Evolutionary conservation across 306 rosid genomes (phyloP).

Genomic region (Inga leiocalycina): DNA sequence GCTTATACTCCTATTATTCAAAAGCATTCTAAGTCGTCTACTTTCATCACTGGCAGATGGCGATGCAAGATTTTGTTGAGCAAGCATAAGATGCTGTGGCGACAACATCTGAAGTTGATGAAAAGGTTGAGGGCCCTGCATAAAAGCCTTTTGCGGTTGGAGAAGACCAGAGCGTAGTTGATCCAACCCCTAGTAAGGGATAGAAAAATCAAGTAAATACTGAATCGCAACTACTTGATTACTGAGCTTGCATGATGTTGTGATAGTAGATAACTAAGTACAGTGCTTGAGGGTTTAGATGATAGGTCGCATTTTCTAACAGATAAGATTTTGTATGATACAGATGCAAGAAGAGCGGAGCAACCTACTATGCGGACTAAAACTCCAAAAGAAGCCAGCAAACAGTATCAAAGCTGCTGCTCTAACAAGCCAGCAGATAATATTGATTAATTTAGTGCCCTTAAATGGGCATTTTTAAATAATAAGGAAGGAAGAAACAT

Average conservation of each 20-base stretch:
- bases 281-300: not conserved
- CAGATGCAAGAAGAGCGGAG: slow-evolving; percentile 15
- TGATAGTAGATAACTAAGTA: not conserved
- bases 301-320: slow-evolving; percentile 10
- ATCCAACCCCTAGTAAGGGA: slow-evolving; percentile 73
- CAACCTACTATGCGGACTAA: not conserved
- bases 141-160: slow-evolving; percentile 88
- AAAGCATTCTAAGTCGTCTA: slow-evolving; percentile 84
- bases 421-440: too few species aligned
- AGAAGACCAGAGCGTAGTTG: slow-evolving; percentile 92
- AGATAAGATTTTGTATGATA: slow-evolving; percentile 26
- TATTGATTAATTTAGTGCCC: too few species aligned
- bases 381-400: not conserved
- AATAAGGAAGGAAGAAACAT: not conserved
- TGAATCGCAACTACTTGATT: slow-evolving; percentile 13
- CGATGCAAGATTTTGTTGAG: slow-evolving; percentile 88
- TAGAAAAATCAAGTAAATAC: slow-evolving; percentile 24
- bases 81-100: slow-evolving; percentile 91
- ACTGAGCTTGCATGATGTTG: slow-evolving; percentile 3
- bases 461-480: not conserved
- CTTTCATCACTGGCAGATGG: slow-evolving; percentile 81
- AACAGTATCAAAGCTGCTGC: too few species aligned
- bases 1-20: slow-evolving; percentile 62
- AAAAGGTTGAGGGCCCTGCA: slow-evolving; percentile 87
- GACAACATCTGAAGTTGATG: slow-evolving; percentile 97